These are phyloP conservation scores for Podaxis sp. DNA, from an alignment of 768 basidiomycete species.

Conservation along the genomic window DNA sequence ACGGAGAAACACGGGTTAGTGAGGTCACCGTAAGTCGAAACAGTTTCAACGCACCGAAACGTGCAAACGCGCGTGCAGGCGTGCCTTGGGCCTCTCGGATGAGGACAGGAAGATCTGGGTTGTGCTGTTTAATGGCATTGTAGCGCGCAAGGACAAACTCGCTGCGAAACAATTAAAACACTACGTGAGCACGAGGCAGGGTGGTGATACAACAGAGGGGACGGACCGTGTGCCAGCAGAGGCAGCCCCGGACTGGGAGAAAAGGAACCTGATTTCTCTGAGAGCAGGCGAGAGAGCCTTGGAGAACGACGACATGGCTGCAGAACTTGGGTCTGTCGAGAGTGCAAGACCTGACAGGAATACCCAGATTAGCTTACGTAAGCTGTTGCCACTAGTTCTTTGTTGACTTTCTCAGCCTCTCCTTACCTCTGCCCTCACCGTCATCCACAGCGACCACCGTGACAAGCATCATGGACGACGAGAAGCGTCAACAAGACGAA, in stretches of 20 bases:
- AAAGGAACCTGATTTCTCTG: slow-evolving; percentile 77
- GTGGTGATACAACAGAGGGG: slow-evolving; percentile 3
- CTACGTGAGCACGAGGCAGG: slow-evolving; percentile 10
- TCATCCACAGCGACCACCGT: slow-evolving; percentile 18
- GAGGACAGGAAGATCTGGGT: slow-evolving; percentile 83
- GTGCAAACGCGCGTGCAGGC: slow-evolving; percentile 79
- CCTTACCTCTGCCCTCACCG: slow-evolving; percentile 20
- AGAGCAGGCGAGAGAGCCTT: slow-evolving; percentile 76
- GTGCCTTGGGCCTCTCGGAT: slow-evolving; percentile 80
- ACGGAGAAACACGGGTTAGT: slow-evolving; percentile 15
- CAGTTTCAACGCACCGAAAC: slow-evolving; percentile 67
- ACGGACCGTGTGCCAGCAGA: slow-evolving; percentile 79
- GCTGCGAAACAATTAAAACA: slow-evolving; percentile 37
- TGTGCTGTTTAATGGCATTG: slow-evolving; percentile 73
- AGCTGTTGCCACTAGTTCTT: slow-evolving; percentile 32
- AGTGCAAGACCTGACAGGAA: slow-evolving; percentile 6
- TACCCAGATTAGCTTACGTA: slow-evolving; percentile 30
- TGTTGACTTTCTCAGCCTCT: slow-evolving; percentile 31
- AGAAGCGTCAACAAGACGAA: slow-evolving; percentile 67
- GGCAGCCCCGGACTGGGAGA: slow-evolving; percentile 73
- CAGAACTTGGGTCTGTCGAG: slow-evolving; percentile 1
- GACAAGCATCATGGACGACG: slow-evolving; percentile 39
- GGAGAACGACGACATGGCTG: slow-evolving; percentile 40
- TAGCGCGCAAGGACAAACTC: slow-evolving; percentile 80
- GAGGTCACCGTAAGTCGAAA: slow-evolving; percentile 10